Conservation (phyloP, 2,329 filamentous ascomycete species). For the Colletotrichum phormii region DNA sequence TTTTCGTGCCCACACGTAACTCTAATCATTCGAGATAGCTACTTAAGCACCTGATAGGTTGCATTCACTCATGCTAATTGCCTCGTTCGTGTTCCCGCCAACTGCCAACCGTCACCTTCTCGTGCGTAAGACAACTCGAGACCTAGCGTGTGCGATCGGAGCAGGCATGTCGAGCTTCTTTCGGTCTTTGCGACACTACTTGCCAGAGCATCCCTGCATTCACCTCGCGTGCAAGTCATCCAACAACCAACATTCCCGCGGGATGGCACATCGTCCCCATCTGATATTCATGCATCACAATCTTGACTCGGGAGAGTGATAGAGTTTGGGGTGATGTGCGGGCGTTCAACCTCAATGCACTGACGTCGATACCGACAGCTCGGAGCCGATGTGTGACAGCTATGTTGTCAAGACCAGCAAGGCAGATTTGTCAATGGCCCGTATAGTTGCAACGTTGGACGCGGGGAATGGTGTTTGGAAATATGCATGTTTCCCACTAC, state of each 20-base stretch:
- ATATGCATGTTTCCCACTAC: constrained; percentile 12
- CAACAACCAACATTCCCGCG: neutral
- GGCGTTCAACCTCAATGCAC: neutral
- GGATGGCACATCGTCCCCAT: constrained; percentile 6
- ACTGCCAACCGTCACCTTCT: neutral
- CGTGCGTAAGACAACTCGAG: neutral
- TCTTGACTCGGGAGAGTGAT: neutral
- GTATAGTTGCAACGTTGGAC: neutral
- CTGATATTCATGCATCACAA: constrained; percentile 8
- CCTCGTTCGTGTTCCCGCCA: no score
- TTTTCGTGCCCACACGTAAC: neutral
- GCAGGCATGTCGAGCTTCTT: constrained; percentile 16
- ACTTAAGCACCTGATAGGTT: neutral
- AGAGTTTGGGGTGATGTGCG: neutral
- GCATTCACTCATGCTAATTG: no score
- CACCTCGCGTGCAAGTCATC: neutral
- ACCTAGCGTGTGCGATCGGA: constrained; percentile 12
- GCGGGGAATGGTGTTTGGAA: constrained; percentile 1
- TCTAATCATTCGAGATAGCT: neutral
- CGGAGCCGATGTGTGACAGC: neutral
- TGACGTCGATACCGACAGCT: neutral
- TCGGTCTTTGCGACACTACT: constrained; percentile 2
- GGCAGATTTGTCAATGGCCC: neutral
- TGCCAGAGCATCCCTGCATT: constrained; percentile 26
- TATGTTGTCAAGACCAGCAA: neutral